Evolutionary conservation across 2,329 filamentous ascomycete species (phyloP).

Genomic region (Pleomassaria siparia): DNA sequence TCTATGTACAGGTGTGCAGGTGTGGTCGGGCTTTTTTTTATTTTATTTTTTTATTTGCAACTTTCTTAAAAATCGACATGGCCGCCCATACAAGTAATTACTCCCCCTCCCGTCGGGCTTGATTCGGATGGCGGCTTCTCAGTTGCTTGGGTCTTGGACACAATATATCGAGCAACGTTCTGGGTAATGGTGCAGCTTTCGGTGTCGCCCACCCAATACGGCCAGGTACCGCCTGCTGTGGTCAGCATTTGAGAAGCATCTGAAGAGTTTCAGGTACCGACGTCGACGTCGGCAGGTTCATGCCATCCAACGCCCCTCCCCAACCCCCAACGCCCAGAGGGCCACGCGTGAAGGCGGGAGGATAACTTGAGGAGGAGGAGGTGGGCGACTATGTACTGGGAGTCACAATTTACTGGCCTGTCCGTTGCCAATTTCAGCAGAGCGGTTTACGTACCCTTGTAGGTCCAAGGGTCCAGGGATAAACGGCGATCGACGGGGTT

Average conservation of each 20-base stretch:
- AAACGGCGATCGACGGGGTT: constrained; percentile 10
- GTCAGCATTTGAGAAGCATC: constrained; percentile 1
- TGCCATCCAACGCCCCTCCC: too few species aligned
- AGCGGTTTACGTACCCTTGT: neutral
- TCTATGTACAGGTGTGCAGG: too few species aligned
- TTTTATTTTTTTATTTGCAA: constrained; percentile 26
- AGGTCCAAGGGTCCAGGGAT: constrained; percentile 3
- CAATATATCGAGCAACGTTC: constrained; percentile 20
- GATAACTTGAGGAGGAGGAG: neutral
- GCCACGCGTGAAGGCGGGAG: neutral
- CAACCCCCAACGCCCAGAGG: neutral
- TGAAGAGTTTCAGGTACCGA: neutral
- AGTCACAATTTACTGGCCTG: neutral
- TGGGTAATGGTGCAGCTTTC: constrained; percentile 24
- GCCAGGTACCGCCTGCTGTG: neutral
- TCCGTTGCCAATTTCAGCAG: constrained; percentile 2
- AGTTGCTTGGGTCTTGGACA: too few species aligned
- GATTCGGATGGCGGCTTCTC: constrained; percentile 22
- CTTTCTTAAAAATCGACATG: constrained; percentile 17
- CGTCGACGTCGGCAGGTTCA: neutral
- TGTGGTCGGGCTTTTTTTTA: constrained; percentile 15
- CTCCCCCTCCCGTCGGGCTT: constrained; percentile 1
- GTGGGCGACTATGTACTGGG: constrained; percentile 1
- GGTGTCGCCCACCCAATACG: constrained; percentile 6
- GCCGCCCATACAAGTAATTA: constrained; percentile 13